Evolutionary conservation across 148 eudicot species (phyloP).

Genomic region (Arctostaphylos glauca): DNA sequence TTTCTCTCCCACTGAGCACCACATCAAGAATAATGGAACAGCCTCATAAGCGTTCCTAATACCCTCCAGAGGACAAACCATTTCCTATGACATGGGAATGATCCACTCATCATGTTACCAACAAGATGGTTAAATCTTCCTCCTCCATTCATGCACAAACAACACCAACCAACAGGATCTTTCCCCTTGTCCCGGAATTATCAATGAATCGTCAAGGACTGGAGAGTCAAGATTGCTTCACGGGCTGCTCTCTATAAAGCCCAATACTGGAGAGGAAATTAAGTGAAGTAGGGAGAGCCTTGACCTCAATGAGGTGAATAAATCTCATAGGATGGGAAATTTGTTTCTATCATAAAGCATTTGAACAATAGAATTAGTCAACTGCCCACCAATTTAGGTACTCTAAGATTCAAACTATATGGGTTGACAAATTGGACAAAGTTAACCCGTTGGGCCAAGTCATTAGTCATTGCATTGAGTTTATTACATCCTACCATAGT

Average conservation of each 20-base stretch:
- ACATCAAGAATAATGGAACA: neutral
- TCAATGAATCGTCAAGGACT: neutral
- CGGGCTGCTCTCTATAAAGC: neutral
- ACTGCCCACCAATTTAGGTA: neutral
- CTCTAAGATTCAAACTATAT: neutral
- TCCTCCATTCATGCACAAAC: neutral
- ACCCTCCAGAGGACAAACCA: neutral
- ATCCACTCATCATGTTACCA: neutral
- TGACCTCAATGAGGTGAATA: neutral
- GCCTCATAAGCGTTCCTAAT: neutral
- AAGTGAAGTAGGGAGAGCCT: neutral
- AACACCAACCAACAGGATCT: neutral
- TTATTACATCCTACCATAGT: neutral
- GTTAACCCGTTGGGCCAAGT: neutral
- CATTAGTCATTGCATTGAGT: neutral
- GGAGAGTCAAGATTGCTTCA: neutral
- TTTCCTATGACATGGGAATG: neutral
- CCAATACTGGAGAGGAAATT: neutral
- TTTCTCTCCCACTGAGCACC: neutral
- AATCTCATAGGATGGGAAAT: neutral
- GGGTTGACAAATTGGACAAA: constrained; percentile 1
- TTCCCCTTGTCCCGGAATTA: neutral
- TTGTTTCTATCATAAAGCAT: neutral
- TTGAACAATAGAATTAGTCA: neutral
- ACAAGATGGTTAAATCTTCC: neutral